These are phyloP conservation scores for Leucosporidium scottii DNA, from an alignment of 768 basidiomycete species.

Conservation along the genomic window DNA sequence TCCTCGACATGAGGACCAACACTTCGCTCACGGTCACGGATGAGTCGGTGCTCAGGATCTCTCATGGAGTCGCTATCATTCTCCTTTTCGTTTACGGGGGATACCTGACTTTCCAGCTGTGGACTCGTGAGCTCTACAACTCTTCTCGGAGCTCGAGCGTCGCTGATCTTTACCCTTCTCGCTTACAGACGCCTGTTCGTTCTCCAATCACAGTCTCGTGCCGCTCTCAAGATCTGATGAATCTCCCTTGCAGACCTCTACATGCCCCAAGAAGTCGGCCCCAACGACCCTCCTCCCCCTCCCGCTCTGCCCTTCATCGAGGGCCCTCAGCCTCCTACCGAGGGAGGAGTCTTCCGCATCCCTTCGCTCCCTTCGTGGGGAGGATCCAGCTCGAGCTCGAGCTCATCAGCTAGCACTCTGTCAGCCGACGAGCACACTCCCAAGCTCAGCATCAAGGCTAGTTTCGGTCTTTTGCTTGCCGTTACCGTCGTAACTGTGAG, in stretches of 20 bases:
- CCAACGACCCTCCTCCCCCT: slow-evolving; percentile 8
- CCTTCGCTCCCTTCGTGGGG: slow-evolving; percentile 7
- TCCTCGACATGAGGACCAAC: not conserved
- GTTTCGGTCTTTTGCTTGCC: slow-evolving; percentile 51
- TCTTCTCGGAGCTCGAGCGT: too few relatives aligned
- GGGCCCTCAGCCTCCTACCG: slow-evolving; percentile 25
- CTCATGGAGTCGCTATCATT: slow-evolving; percentile 51
- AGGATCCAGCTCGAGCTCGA: too few relatives aligned
- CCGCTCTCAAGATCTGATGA: not conserved
- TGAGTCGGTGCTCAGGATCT: slow-evolving; percentile 28
- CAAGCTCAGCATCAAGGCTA: slow-evolving; percentile 55
- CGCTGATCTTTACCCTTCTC: too few relatives aligned
- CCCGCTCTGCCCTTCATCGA: slow-evolving; percentile 14
- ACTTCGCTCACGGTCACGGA: not conserved
- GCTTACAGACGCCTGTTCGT: slow-evolving; percentile 10
- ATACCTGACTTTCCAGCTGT: slow-evolving; percentile 52
- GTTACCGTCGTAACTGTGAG: slow-evolving; percentile 50
- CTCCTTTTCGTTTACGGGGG: slow-evolving; percentile 60
- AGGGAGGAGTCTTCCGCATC: slow-evolving; percentile 21
- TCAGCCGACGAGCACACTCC: slow-evolving; percentile 49
- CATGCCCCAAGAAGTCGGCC: slow-evolving; percentile 37
- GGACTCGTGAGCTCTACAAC: slow-evolving; percentile 7
- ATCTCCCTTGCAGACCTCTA: slow-evolving; percentile 49
- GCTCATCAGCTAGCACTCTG: too few relatives aligned
- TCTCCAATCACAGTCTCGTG: not conserved